Evolutionary conservation across 75 land plant species (phyloP), one percentile per base, ranked within the genome.

Genomic region (Chamaecyparis obtusa): DNA sequence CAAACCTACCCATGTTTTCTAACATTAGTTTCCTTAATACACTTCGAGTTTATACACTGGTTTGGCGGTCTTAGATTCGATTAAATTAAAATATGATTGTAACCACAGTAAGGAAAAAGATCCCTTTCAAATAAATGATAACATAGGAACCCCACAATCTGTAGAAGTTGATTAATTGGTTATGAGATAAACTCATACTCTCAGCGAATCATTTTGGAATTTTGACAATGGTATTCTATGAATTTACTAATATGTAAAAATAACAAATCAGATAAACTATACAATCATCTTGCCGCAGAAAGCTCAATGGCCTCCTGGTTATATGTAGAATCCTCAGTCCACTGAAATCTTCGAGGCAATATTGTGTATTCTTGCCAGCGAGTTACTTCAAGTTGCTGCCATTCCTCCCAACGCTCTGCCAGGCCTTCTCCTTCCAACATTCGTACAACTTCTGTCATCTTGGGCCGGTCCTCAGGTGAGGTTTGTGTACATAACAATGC

Each of bases 401-500:
- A 89, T 83, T 91, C 88, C 43, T 87, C 92, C 93, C 93, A 92
- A 48, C 90, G 85, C 83, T 92, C 92, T 8, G 86, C 88, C 51
- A 92, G 84, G 27, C 95, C 95, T 27, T 88, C 95, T 75, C 95
- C 95, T 80, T 90, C 90, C 43, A 94, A 85, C 95, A 94, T 94
- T n/a, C 87, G 69, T 43, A 90, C 94, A 5, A 94, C 94, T 83
- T 94, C 91, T 78, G 87, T 30, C 95, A 94, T 94, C 64, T 86
- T 93, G 19, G 95, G 95, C 54, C 94, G 87, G 11, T 94, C 94
- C 37, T 90, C 87, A 3, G 94, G 94, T 41, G 87, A 88, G 46
- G 82, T 86, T 87, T 94, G 95, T 21, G 95, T 87, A 85, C 92
- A 94, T 35, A 94, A 87, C 71, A 94, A 82, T 15, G 95, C 95